These are phyloP conservation scores for Xylaria scruposa DNA, from an alignment of 495 filamentous ascomycete species.

Conservation along the genomic window DNA sequence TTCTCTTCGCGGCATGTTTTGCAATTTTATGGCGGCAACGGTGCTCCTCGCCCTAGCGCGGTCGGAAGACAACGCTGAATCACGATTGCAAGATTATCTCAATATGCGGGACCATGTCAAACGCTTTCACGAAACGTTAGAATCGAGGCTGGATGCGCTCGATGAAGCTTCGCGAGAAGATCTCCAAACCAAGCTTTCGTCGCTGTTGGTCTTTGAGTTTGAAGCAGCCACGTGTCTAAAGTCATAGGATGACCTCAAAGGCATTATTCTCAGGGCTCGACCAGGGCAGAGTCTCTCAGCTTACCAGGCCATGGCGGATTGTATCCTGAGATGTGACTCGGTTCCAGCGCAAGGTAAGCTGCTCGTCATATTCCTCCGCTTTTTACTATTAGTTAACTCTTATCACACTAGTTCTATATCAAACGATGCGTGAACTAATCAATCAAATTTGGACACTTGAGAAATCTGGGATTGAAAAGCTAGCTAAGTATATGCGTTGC, in stretches of 20 bases:
- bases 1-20: slow-evolving; percentile 65
- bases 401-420: slow-evolving; percentile 50
- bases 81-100: slow-evolving; percentile 66
- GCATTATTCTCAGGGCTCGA: slow-evolving; percentile 63
- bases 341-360: slow-evolving; percentile 56
- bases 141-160: slow-evolving; percentile 45
- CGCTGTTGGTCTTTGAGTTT: slow-evolving; percentile 74
- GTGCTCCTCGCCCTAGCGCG: slow-evolving; percentile 67
- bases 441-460: slow-evolving; percentile 65
- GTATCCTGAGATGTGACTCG: slow-evolving; percentile 58
- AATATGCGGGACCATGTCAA: slow-evolving; percentile 61
- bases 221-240: slow-evolving; percentile 73
- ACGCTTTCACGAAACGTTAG: slow-evolving; percentile 56
- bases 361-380: background rate
- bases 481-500: slow-evolving; percentile 75
- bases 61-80: slow-evolving; percentile 64
- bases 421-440: slow-evolving; percentile 64
- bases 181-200: slow-evolving; percentile 65
- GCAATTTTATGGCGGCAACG: slow-evolving; percentile 71
- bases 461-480: slow-evolving; percentile 56
- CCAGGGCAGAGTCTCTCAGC: slow-evolving; percentile 44
- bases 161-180: slow-evolving; percentile 57
- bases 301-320: slow-evolving; percentile 65
- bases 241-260: slow-evolving; percentile 69
- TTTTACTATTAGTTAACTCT: background rate